Evolutionary conservation across 257 asterid species (phyloP), one percentile per base, ranked within the genome.

Genomic region (Osmanthus fragrans): DNA sequence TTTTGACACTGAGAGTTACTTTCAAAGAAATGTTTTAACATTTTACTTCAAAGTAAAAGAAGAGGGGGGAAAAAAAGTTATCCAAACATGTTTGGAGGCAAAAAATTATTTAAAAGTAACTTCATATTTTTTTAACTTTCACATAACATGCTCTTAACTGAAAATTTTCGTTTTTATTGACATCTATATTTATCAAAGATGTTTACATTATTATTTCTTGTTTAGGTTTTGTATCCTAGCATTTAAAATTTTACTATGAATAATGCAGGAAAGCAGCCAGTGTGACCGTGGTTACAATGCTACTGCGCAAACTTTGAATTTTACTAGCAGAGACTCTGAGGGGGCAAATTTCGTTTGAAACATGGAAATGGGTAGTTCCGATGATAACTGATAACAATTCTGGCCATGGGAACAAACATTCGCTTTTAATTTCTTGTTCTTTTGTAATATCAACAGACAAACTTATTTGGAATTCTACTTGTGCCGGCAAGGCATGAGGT

Each of bases 321-420:
- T 54, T 33, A 16, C 76, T 27, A 21, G 60, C 60, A 9, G 72
- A 71, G 72, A 71, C 6, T 42, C 18, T 7, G 64, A 71, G 12
- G 25, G 27, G 15, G 6, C 71, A 19, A 68, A 33, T 29, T 4
- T 29, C 8, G 7, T 7, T 72, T 40, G 30, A 16, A 63, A 71
- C 65, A 30, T 19, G 72, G 77, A 77, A 71, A 77, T 58, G 71
- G 72, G 76, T 37, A 23, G 33, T 7, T 70, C 8, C n/a, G 47
- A 70, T 67, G 40, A 12, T 37, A 66, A 25, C 77, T 79, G 82
- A 79, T 78, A 75, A 72, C 75, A 75, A 66, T 69, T 74, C 76
- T 63, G 64, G 78, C 70, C 70, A 66, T 67, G 71, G 82, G 80
- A 80, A 9, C 34, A 32, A 32, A 32, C 34, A 32, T 32, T 32